Evolutionary conservation across 495 filamentous ascomycete genomes (phyloP), one percentile per base, ranked within the genome.

Genomic region (Zalerion maritima): DNA sequence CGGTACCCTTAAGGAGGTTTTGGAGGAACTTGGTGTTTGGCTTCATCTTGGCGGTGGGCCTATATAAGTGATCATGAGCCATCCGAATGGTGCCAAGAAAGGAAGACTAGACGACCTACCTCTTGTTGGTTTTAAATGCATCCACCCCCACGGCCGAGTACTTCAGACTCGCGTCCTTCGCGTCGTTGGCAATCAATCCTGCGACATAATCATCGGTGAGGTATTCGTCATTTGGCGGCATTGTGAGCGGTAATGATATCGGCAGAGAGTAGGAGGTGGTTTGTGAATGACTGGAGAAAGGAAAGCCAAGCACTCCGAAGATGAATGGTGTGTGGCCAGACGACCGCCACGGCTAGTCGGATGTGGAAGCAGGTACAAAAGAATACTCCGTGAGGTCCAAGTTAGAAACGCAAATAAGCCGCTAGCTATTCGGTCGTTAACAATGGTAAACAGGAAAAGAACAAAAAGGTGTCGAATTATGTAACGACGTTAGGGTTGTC

Each of bases 1-100:
- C 80, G 1, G 83, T 87, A 33, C 91, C 78, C 34, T 75, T 77
- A 40, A 97, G 79, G 29, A 96, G 79, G 38, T 89, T 81, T 15
- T 75, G 71, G 8, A 97, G 60, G 41, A 96, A 96, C 24, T 81
- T 64, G 0, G 79, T 93, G 42, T 97, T 96, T 9, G 87, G 82
- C 42, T 84, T 93, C 2, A 82, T 82, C 29, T 83, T 81, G 42
- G 69, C 69, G 15, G 62, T 50, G 13, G 73, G 58, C 27, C 62
- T 66, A 30, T 29, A 22, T 11, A 18, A 18, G 19, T 1, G 12
- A 14, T 12, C 24, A 27, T 43, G 22, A 49, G 30, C 20, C 8
- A 21, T 50, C 26, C 42, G 34, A 5, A 31, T 15, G n/a, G 10
- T 20, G 14, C 19, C 19, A 13, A 18, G 21, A 38, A 14, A 13